phyloP scores from a whole-genome alignment of 352 stramenopile genomes.

The Phytophthora nicotianae region DNA sequence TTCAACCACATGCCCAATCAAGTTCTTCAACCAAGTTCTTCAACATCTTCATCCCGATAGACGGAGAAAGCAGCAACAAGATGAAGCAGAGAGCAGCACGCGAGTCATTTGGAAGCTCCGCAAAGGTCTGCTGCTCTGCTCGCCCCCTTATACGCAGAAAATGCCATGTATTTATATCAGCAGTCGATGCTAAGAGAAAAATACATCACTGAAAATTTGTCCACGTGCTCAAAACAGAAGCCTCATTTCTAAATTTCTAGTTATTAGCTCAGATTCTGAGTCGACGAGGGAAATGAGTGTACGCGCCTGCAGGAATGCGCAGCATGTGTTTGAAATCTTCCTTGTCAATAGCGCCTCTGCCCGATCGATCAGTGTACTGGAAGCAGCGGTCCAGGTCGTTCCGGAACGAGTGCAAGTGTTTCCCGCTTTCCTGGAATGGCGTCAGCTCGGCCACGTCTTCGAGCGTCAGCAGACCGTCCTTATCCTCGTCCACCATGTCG shows the following conservation, averaged over 20 bases:
- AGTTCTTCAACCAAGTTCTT: conserved; percentile 14
- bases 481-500: conserved; percentile 48
- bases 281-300: conserved; percentile 56
- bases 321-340: conserved; percentile 61
- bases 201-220: conserved; percentile 26
- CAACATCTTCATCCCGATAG: conserved; percentile 24
- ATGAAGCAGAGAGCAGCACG: conserved; percentile 14
- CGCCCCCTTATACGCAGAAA: conserved; percentile 18
- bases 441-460: conserved; percentile 52
- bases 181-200: conserved; percentile 23
- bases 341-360: conserved; percentile 43
- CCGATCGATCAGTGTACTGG: conserved; percentile 47
- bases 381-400: conserved; percentile 70
- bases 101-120: conserved; percentile 35
- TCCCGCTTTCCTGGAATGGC: conserved; percentile 36
- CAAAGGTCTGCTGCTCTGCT: conserved; percentile 4
- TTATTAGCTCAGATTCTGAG: conserved; percentile 21
- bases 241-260: conserved; percentile 3
- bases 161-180: conserved; percentile 37
- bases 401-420: conserved; percentile 57
- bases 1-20: conserved; percentile 2
- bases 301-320: conserved; percentile 48
- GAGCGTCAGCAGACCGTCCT: conserved; percentile 52
- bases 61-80: conserved; percentile 26
- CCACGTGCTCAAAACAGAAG: conserved; percentile 17